phyloP scores from a whole-genome alignment of 306 rosid species.

The Sicyos edulis region DNA sequence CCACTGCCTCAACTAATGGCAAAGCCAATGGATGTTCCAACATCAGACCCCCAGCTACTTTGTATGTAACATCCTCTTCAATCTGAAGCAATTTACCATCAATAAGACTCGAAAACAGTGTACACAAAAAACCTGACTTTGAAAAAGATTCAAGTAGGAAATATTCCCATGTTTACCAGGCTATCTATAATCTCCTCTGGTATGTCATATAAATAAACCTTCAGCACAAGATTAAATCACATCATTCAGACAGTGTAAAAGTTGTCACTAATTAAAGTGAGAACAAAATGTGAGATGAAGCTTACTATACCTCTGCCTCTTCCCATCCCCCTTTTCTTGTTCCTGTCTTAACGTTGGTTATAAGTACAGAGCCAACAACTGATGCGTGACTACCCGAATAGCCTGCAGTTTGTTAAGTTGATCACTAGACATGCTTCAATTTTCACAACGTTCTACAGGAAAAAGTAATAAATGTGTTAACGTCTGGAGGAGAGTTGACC shows the following conservation, averaged over 20 bases:
- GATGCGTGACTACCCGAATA: conserved; percentile 79
- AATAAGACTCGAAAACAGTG: conserved; percentile 10
- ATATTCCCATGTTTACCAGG: conserved; percentile 45
- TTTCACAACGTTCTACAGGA: neutral
- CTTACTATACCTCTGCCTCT: conserved; percentile 65
- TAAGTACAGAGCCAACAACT: conserved; percentile 77
- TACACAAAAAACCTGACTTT: conserved; percentile 13
- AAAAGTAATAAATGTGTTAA: neutral
- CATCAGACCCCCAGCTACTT: conserved; percentile 86
- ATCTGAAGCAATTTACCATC: conserved; percentile 54
- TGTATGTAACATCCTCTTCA: conserved; percentile 64
- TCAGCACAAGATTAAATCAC: conserved; percentile 1
- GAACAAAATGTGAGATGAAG: neutral
- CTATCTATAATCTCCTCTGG: conserved; percentile 70
- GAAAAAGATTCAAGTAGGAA: conserved; percentile 13
- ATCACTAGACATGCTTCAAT: conserved; percentile 1
- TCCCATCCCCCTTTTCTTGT: conserved; percentile 73
- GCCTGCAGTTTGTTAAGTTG: conserved; percentile 42
- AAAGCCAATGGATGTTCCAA: conserved; percentile 82
- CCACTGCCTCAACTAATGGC: conserved; percentile 88
- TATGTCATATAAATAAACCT: conserved; percentile 85
- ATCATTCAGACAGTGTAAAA: neutral
- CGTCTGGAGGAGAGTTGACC: conserved; percentile 34
- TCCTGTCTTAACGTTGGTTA: conserved; percentile 74
- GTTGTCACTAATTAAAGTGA: neutral